Percentiles rank a stretch among this genome's conserved stretches.
Evolutionary conservation across 2,329 filamentous ascomycete genomes (phyloP).

Genomic region (Tolypocladium pustulatum): DNA sequence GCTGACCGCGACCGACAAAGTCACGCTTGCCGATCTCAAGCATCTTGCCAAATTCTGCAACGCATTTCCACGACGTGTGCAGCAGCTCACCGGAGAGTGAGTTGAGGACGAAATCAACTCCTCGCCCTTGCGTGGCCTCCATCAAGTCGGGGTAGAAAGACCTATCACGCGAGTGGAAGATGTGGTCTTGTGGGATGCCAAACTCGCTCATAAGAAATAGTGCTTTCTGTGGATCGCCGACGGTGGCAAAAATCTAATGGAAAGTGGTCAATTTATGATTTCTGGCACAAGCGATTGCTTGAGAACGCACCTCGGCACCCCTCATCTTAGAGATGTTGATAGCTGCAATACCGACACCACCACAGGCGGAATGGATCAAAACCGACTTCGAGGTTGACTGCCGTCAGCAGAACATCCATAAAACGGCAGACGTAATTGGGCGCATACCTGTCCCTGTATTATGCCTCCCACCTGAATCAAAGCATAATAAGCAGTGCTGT

Average conservation of each 20-base stretch:
- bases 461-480: slow-evolving; percentile 4
- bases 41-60: slow-evolving; percentile 22
- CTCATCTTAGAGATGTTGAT: slow-evolving; percentile 13
- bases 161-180: slow-evolving; percentile 16
- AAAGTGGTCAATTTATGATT: not conserved
- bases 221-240: slow-evolving; percentile 16
- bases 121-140: slow-evolving; percentile 11
- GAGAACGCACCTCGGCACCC: slow-evolving; percentile 9
- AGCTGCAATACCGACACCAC: slow-evolving; percentile 19
- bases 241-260: slow-evolving; percentile 11
- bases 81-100: slow-evolving; percentile 18
- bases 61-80: slow-evolving; percentile 20
- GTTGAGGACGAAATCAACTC: slow-evolving; percentile 22
- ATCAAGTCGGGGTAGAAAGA: slow-evolving; percentile 14
- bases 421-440: not conserved
- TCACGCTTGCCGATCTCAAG: slow-evolving; percentile 27
- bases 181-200: slow-evolving; percentile 12
- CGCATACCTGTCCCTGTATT: slow-evolving; percentile 3
- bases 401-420: not conserved
- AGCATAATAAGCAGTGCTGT: slow-evolving; percentile 16
- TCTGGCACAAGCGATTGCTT: too few relatives aligned
- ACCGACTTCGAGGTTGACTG: slow-evolving; percentile 3
- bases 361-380: slow-evolving; percentile 19
- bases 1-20: slow-evolving; percentile 20
- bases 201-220: slow-evolving; percentile 12